Evolutionary conservation across 2,329 filamentous ascomycete genomes (phyloP).

Genomic region (Mycocentrospora acerina): DNA sequence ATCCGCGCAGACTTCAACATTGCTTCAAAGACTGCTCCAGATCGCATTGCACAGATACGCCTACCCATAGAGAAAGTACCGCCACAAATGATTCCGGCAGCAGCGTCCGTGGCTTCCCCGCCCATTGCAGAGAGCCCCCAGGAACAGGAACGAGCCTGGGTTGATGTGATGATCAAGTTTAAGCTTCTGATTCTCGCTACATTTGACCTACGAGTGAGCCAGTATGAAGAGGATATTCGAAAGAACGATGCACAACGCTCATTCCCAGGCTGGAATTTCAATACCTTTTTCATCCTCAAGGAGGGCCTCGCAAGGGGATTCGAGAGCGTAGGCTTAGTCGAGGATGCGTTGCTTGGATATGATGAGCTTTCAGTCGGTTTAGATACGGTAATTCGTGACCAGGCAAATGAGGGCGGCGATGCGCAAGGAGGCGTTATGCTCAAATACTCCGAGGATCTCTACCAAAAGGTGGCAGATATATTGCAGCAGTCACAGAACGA

Average conservation of each 20-base stretch:
- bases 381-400: constrained; percentile 78
- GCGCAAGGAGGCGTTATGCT: constrained; percentile 74
- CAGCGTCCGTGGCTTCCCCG: constrained; percentile 38
- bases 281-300: constrained; percentile 97
- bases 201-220: constrained; percentile 85
- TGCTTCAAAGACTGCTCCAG: constrained; percentile 68
- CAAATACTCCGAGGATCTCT: constrained; percentile 71
- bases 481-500: constrained; percentile 22
- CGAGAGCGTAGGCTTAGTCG: constrained; percentile 92
- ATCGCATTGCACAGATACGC: constrained; percentile 83
- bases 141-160: constrained; percentile 80
- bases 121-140: constrained; percentile 63
- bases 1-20: constrained; percentile 87
- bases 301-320: constrained; percentile 92
- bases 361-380: constrained; percentile 89
- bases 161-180: constrained; percentile 80
- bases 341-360: constrained; percentile 92
- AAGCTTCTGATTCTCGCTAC: constrained; percentile 84
- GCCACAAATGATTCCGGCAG: constrained; percentile 48
- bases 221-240: constrained; percentile 96
- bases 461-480: constrained; percentile 45
- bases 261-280: constrained; percentile 97
- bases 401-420: constrained; percentile 60
- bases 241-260: constrained; percentile 86
- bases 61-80: constrained; percentile 57